Conservation (phyloP, 1,284 basidiomycete species). For the Athelia sp. region DNA sequence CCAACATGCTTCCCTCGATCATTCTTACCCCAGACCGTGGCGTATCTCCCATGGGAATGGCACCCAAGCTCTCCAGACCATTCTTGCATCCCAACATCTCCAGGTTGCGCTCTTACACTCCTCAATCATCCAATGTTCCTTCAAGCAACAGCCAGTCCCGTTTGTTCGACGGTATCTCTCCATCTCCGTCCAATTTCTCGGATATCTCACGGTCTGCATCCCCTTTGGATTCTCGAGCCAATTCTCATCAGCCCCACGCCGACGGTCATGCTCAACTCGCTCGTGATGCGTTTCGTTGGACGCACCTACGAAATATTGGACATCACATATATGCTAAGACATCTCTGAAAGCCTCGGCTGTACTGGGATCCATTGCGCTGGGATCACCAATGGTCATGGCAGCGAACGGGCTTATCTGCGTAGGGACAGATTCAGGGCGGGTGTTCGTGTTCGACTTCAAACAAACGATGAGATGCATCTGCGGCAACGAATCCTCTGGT, state of each 20-base stretch:
- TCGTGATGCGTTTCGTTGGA: conserved; percentile 75
- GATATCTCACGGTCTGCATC: conserved; percentile 69
- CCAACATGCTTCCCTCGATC: conserved; percentile 25
- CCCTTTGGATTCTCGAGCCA: conserved; percentile 43
- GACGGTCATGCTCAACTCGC: conserved; percentile 22
- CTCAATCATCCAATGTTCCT: conserved; percentile 43
- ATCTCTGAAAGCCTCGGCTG: conserved; percentile 54
- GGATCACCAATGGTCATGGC: conserved; percentile 80
- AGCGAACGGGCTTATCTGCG: conserved; percentile 85
- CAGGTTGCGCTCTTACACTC: conserved; percentile 69
- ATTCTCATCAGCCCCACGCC: conserved; percentile 17
- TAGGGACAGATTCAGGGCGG: conserved; percentile 81
- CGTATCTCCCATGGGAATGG: conserved; percentile 24
- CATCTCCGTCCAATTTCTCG: conserved; percentile 63
- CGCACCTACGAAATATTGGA: conserved; percentile 59
- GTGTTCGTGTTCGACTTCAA: conserved; percentile 88
- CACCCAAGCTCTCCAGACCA: conserved; percentile 36
- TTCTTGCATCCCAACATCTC: conserved; percentile 79
- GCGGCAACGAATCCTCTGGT: conserved; percentile 69
- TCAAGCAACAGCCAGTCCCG: conserved; percentile 47
- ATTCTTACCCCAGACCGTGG: conserved; percentile 30
- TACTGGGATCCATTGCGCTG: conserved; percentile 51
- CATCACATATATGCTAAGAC: conserved; percentile 50
- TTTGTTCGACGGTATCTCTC: conserved; percentile 38
- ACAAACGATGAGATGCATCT: conserved; percentile 78